A percentile compares a stretch with the other conserved stretches of the same genome.
Conservation (phyloP, 768 basidiomycete species). For the Phanerochaete sordida region DNA sequence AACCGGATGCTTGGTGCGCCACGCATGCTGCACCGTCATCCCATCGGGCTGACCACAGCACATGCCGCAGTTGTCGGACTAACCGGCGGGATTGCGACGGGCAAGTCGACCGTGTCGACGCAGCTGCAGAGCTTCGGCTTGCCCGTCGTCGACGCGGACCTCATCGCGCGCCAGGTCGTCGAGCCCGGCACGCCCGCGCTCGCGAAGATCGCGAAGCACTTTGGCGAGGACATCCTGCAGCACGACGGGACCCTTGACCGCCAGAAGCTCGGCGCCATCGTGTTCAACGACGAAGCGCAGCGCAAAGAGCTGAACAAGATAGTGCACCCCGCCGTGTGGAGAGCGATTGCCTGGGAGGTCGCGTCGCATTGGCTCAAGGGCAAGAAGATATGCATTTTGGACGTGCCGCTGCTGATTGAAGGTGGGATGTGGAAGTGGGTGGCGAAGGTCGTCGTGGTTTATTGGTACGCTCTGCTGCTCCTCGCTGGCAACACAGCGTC, state of each 20-base stretch:
- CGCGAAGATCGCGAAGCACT: constrained; percentile 58
- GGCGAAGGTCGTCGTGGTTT: constrained; percentile 83
- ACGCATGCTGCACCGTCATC: neutral
- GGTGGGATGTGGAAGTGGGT: constrained; percentile 82
- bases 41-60: neutral
- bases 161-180: constrained; percentile 83
- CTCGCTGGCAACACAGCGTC: neutral
- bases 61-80: constrained; percentile 77
- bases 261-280: constrained; percentile 74
- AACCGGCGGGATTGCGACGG: constrained; percentile 94
- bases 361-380: constrained; percentile 74
- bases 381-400: constrained; percentile 75
- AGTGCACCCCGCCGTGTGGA: constrained; percentile 87
- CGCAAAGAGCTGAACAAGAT: constrained; percentile 77
- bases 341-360: constrained; percentile 69
- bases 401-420: constrained; percentile 92
- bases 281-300: constrained; percentile 76
- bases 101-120: constrained; percentile 89
- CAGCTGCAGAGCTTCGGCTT: constrained; percentile 63
- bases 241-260: constrained; percentile 76
- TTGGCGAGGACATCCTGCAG: constrained; percentile 67
- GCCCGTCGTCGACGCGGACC: constrained; percentile 91
- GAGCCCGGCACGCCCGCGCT: constrained; percentile 78
- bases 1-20: neutral
- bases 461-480: constrained; percentile 62